Conservation (phyloP, 345 rosid species). For the Eutrema japonicum region DNA sequence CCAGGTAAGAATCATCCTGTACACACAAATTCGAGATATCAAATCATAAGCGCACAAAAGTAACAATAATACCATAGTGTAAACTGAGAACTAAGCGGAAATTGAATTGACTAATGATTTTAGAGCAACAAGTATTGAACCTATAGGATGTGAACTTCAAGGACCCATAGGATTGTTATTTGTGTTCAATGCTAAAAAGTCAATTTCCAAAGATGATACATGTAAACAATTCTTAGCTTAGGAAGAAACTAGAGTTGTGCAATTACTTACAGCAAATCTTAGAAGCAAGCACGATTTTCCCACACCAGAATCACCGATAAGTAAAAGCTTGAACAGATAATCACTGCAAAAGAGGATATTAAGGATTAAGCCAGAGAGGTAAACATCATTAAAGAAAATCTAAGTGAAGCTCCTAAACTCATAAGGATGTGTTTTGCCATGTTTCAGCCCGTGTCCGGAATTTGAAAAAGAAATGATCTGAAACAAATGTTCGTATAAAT, state of each 20-base stretch:
- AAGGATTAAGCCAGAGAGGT: not conserved
- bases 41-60: not conserved
- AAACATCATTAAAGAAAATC: constrained; percentile 17
- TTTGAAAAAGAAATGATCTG: not conserved
- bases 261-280: constrained; percentile 49
- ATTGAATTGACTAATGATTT: not conserved
- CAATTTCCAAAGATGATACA: not conserved
- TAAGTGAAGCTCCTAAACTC: not conserved
- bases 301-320: constrained; percentile 55
- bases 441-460: not conserved
- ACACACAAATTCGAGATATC: constrained; percentile 3
- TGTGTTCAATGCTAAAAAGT: not conserved
- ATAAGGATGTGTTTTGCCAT: not conserved
- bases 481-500: not conserved
- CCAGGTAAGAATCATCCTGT: constrained; percentile 65
- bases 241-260: not conserved
- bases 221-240: not conserved
- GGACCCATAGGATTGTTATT: not conserved
- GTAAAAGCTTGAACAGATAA: constrained; percentile 51
- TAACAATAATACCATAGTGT: not conserved
- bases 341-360: constrained; percentile 34
- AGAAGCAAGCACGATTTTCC: constrained; percentile 53
- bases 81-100: not conserved
- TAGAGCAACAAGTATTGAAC: constrained; percentile 10
- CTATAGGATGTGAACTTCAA: not conserved